Evolutionary conservation across 2,329 filamentous ascomycete species (phyloP).

Genomic region (Neofusicoccum cordaticola): DNA sequence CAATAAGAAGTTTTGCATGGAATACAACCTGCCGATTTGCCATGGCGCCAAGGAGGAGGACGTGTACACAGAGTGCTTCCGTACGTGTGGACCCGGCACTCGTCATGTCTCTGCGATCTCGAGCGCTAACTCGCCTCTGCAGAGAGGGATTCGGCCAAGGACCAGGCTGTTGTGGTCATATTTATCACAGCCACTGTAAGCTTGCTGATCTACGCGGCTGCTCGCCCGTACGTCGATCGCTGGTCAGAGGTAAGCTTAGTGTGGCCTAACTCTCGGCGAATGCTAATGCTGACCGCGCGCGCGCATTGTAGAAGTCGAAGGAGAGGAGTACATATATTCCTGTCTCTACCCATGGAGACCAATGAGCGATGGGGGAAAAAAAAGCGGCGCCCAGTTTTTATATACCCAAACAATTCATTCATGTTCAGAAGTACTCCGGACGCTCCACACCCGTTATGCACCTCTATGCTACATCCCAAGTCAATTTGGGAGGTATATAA

Average conservation of each 20-base stretch:
- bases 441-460: conserved; percentile 16
- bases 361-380: conserved; percentile 19
- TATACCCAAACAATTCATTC: conserved; percentile 15
- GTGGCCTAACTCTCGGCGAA: background rate
- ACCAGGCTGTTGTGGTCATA: conserved; percentile 63
- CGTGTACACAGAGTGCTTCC: conserved; percentile 65
- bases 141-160: conserved; percentile 67
- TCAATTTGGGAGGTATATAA: conserved; percentile 13
- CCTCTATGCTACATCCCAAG: conserved; percentile 15
- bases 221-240: conserved; percentile 58
- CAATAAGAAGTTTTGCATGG: conserved; percentile 64
- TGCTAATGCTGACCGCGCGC: background rate
- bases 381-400: background rate
- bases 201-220: conserved; percentile 58
- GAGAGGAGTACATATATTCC: conserved; percentile 53
- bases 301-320: conserved; percentile 39
- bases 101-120: background rate
- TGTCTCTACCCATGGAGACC: conserved; percentile 39
- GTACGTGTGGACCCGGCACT: conserved; percentile 36
- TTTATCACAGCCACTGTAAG: conserved; percentile 64
- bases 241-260: conserved; percentile 50
- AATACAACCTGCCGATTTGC: conserved; percentile 59
- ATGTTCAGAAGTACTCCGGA: conserved; percentile 15
- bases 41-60: conserved; percentile 61
- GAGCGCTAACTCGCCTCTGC: conserved; percentile 9